Evolutionary conservation across 768 basidiomycete species (phyloP).

Genomic region (Auricularia sp.): DNA sequence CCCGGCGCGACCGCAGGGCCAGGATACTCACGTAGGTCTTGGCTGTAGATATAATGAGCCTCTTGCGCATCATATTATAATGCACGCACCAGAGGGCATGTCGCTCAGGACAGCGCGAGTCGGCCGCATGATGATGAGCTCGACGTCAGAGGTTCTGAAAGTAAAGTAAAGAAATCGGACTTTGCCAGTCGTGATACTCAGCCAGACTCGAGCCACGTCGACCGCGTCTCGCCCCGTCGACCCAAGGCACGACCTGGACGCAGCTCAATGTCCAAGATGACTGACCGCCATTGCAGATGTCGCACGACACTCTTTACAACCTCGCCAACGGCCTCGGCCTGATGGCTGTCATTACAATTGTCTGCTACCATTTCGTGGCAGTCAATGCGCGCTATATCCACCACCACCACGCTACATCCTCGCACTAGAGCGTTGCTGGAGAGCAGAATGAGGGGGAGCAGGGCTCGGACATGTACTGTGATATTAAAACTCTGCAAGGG

Average conservation of each 20-base stretch:
- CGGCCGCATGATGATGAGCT: slow-evolving; percentile 43
- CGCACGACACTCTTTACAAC: slow-evolving; percentile 66
- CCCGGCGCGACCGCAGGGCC: background rate
- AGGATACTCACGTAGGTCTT: slow-evolving; percentile 65
- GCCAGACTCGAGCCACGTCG: slow-evolving; percentile 1
- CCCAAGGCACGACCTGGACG: background rate
- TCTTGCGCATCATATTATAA: background rate
- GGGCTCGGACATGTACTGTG: background rate
- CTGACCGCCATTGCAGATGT: slow-evolving; percentile 42
- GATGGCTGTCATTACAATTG: slow-evolving; percentile 78
- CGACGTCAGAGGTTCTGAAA: slow-evolving; percentile 1
- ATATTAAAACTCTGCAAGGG: too few species aligned
- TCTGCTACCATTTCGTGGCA: slow-evolving; percentile 83
- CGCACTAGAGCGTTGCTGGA: background rate
- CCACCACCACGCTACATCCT: slow-evolving; percentile 7
- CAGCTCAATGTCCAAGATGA: background rate
- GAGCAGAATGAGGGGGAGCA: background rate
- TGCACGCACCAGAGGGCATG: slow-evolving; percentile 73
- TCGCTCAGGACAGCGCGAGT: slow-evolving; percentile 51
- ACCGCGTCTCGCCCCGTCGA: background rate
- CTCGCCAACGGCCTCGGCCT: slow-evolving; percentile 78
- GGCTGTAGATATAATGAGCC: slow-evolving; percentile 31
- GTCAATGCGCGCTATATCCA: slow-evolving; percentile 57
- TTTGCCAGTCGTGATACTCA: background rate
- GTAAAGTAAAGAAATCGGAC: background rate